Percentiles rank a stretch among this genome's conserved stretches.
phyloP scores from a whole-genome alignment of 768 basidiomycete genomes.

The Mycena pura region DNA sequence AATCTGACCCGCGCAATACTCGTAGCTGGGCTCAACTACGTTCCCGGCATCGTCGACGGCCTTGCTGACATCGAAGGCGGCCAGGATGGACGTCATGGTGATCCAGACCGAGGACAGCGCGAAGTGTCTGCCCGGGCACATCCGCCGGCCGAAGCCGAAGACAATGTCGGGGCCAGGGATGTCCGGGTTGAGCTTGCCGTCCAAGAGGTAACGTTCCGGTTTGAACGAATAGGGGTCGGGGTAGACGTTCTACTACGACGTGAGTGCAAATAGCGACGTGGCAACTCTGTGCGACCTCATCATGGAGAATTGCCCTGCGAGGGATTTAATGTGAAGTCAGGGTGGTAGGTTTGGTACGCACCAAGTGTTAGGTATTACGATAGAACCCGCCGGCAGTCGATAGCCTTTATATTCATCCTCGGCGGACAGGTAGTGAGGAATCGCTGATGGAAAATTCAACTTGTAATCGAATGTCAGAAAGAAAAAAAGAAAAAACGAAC shows the following conservation, averaged over 20 bases:
- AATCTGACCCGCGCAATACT: background rate
- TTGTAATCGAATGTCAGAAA: too few species aligned
- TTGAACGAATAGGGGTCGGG: slow-evolving; percentile 38
- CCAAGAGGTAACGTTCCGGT: slow-evolving; percentile 35
- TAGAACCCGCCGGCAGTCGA: slow-evolving; percentile 37
- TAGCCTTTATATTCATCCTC: slow-evolving; percentile 38
- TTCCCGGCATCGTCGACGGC: background rate
- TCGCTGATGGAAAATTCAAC: too few species aligned
- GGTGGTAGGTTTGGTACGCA: background rate
- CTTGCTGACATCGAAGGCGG: slow-evolving; percentile 6
- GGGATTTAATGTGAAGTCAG: background rate
- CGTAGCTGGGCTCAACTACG: slow-evolving; percentile 33
- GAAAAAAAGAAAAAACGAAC: slow-evolving; percentile 28
- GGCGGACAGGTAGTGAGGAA: background rate
- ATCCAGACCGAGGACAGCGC: background rate
- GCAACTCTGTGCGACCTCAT: slow-evolving; percentile 6
- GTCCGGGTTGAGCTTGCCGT: slow-evolving; percentile 11
- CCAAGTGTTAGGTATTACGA: slow-evolving; percentile 39
- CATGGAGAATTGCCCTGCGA: slow-evolving; percentile 17
- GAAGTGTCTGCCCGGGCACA: slow-evolving; percentile 25
- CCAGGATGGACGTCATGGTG: background rate
- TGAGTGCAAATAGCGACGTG: background rate
- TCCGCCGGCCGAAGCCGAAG: slow-evolving; percentile 17
- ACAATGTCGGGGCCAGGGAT: slow-evolving; percentile 2
- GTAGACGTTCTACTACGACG: slow-evolving; percentile 21